Conservation (phyloP, 345 rosid genomes). For the Salix udensis region DNA sequence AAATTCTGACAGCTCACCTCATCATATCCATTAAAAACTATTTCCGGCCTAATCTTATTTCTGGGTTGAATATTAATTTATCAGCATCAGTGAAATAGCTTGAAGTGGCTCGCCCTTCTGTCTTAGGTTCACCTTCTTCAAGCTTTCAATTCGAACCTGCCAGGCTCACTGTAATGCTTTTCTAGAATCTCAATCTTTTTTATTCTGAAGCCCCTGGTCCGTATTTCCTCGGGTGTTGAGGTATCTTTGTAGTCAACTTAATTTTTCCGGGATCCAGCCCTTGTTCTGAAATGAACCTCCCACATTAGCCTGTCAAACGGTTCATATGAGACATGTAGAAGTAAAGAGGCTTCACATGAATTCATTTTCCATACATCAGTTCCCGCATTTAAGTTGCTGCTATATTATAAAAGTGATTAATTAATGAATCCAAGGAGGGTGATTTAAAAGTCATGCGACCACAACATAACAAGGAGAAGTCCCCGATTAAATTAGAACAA, state of each 20-base stretch:
- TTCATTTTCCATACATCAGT: too few relatives aligned
- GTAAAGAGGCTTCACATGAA: too few relatives aligned
- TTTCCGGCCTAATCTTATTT: neutral
- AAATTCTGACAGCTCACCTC: neutral
- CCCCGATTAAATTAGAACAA: too few relatives aligned
- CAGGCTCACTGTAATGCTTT: constrained; percentile 49
- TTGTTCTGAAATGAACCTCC: too few relatives aligned
- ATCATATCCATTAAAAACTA: neutral
- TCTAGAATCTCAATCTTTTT: constrained; percentile 66
- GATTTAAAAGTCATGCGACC: too few relatives aligned
- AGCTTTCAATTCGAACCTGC: constrained; percentile 39
- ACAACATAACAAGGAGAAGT: too few relatives aligned
- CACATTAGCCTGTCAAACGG: too few relatives aligned
- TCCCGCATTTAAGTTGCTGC: too few relatives aligned
- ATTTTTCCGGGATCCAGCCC: too few relatives aligned
- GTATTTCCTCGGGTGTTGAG: constrained; percentile 64
- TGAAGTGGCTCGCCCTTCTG: neutral
- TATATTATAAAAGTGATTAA: too few relatives aligned
- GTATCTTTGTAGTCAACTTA: constrained; percentile 45
- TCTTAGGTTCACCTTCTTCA: constrained; percentile 26
- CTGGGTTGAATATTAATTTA: neutral
- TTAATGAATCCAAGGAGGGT: too few relatives aligned
- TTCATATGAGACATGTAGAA: too few relatives aligned
- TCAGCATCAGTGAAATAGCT: neutral
- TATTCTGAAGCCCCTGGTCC: constrained; percentile 76